phyloP scores from a whole-genome alignment of 805 yeast genomes.

The Clavispora vitiphila region DNA sequence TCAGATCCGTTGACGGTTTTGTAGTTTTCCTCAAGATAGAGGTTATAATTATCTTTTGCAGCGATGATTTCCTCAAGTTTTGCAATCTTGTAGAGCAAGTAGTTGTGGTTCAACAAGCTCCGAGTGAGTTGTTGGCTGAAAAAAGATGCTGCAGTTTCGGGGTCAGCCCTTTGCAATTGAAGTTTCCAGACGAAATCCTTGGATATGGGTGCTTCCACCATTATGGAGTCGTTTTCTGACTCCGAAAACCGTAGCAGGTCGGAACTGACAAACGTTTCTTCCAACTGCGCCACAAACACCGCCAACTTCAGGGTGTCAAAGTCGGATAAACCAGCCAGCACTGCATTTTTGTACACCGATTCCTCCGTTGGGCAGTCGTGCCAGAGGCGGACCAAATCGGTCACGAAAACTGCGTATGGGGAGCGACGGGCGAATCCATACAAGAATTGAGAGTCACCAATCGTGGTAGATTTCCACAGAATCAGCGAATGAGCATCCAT shows the following conservation, averaged over 20 bases:
- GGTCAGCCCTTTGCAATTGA: slow-evolving; percentile 7
- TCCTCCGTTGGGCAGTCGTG: slow-evolving; percentile 14
- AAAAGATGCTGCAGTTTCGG: slow-evolving; percentile 8
- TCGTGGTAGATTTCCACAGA: slow-evolving; percentile 7
- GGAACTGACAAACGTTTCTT: background rate
- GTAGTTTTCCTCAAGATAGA: slow-evolving; percentile 31
- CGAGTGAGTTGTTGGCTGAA: slow-evolving; percentile 18
- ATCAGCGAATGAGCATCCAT: slow-evolving; percentile 9
- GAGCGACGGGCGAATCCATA: slow-evolving; percentile 9
- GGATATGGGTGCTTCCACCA: background rate
- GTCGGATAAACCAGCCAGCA: slow-evolving; percentile 25
- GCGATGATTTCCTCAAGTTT: slow-evolving; percentile 18
- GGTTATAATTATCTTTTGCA: slow-evolving; percentile 27
- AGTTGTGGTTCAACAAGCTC: slow-evolving; percentile 19
- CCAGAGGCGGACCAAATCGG: slow-evolving; percentile 27
- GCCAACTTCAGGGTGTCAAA: slow-evolving; percentile 13
- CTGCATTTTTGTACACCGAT: slow-evolving; percentile 16
- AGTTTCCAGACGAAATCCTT: slow-evolving; percentile 21
- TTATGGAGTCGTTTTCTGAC: background rate
- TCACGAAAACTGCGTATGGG: slow-evolving; percentile 22
- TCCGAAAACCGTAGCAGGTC: background rate
- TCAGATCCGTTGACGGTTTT: slow-evolving; percentile 31
- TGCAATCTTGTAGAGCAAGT: slow-evolving; percentile 14
- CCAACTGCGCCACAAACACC: slow-evolving; percentile 14
- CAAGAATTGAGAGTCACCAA: slow-evolving; percentile 6